Base-by-base conservation (phyloP, 208 protist species). In the Acanthamoeba royreba region DNA sequence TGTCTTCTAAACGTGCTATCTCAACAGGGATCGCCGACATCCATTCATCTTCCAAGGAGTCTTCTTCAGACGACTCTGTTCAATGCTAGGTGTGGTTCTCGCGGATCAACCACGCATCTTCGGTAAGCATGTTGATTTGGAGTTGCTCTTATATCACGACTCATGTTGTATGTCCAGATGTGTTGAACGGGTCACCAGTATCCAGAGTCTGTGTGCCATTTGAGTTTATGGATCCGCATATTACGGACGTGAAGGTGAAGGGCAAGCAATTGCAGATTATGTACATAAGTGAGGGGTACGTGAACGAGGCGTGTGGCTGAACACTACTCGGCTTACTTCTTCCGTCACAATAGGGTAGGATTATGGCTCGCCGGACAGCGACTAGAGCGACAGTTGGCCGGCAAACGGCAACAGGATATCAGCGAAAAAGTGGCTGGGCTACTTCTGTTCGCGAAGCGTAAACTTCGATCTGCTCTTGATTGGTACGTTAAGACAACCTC, bases 11-110 rank as follows among this genome's bases (percentile, higher is more conserved):
- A 7, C 22, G n/a, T 72, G 33, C 33, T 33, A 35, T 69, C 58
- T 1, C 33, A 13, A n/a, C 72, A 86, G 77, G 15, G 79, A 87
- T 25, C 25, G 79, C 17, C 43, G 79, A 0, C 79, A 87, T 40
- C 79, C 79, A 22, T 52, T 43, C 79, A 87, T 87, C 25, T 87
- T 87, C 49, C 79, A 87, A 38, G 79, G 79, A 19, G 46, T 87
- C n/a, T 87, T 87, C 79, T 87, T 87, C 79, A 13, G 43, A 53
- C 5, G 85, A 15, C 52, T 91, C 22, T 91, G 85, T 38, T 38
- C 9, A 7, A 91, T 91, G 85, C 55, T 91, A 1, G 49, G 53
- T 53, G 43, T 91, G 1, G 85, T 91, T 46, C 52, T 91, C 13
- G 8, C 85, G 4, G 85, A 91, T 33, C 85, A 91, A 13, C 49